Base-by-base conservation (phyloP, 1,139 yeast genomes). In the Pichia sp. region DNA sequence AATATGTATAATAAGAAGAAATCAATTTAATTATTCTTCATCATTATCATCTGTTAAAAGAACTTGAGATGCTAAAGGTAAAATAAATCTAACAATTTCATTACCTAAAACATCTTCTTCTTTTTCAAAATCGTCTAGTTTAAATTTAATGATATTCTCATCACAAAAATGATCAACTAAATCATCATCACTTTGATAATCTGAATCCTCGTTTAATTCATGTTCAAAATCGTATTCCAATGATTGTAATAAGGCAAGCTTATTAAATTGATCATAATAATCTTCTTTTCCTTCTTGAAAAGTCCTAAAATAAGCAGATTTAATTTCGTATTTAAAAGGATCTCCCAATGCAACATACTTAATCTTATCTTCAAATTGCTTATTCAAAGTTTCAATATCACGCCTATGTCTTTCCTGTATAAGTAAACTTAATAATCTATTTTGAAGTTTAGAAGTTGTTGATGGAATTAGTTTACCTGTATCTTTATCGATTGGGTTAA, bases 31-130 rank as follows among this genome's bases (percentile, higher is more conserved):
- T 29, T 44, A 49, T 6, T 52, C 60, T 13, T 50, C 53, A 22
- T 49, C 42, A 53, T 33, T 18, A n/a, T 44, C 31, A 33, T 44
- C 39, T 16, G 38, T 46, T 29, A 68, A 33, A 8, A 67, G 58
- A 1, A 63, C 66, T 48, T 64, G 67, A 0, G 70, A 64, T n/a
- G 71, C 71, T 33, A 67, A 51, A 1, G 72, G 71, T 30, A 68
- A 58, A 45, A 68, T 42, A 18, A 68, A 55, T 50, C 65, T 61
- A 9, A 62, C 64, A 16, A 68, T 58, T 46, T 59, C 58, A 38
- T 61, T 56, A 41, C 61, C 57, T 5, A 57, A 45, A 8, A 61
- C 56, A 34, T 59, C 60, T 18, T 54, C 51, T 11, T 56, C 55
- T 9, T 52, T 47, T 16, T 58, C 56, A 2, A 36, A 44, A n/a